These are phyloP conservation scores for Pichia eremophila DNA, from an alignment of 805 yeast species.

Conservation along the genomic window DNA sequence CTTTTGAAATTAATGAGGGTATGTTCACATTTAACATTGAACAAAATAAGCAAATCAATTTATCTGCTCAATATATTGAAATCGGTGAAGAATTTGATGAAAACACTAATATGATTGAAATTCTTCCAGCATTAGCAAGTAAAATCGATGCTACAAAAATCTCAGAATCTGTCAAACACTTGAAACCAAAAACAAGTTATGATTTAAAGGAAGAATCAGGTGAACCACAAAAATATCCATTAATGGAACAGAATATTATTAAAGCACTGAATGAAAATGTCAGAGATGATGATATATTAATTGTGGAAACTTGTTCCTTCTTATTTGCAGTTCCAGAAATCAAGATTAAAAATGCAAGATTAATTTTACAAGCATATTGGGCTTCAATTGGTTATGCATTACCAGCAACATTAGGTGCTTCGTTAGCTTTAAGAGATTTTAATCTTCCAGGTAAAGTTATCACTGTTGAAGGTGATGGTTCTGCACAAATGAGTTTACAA, in stretches of 20 bases:
- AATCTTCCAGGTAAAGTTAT: slow-evolving; percentile 30
- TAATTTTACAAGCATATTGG: slow-evolving; percentile 33
- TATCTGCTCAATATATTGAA: slow-evolving; percentile 34
- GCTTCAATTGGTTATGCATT: slow-evolving; percentile 45
- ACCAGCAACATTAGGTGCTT: slow-evolving; percentile 42
- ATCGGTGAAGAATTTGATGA: slow-evolving; percentile 24
- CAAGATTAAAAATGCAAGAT: slow-evolving; percentile 26
- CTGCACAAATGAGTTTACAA: slow-evolving; percentile 47
- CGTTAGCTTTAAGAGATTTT: slow-evolving; percentile 34
- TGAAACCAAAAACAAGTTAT: slow-evolving; percentile 3
- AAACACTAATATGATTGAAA: slow-evolving; percentile 25
- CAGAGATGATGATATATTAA: slow-evolving; percentile 31
- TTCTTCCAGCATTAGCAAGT: slow-evolving; percentile 27
- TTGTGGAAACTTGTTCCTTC: slow-evolving; percentile 41
- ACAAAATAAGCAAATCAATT: slow-evolving; percentile 21
- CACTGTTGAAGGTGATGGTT: slow-evolving; percentile 45
- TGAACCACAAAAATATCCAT: slow-evolving; percentile 4
- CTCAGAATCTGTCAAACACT: not conserved
- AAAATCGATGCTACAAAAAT: slow-evolving; percentile 26
- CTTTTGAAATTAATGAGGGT: slow-evolving; percentile 59
- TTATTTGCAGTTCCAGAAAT: slow-evolving; percentile 34
- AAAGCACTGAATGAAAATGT: slow-evolving; percentile 28
- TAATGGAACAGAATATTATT: slow-evolving; percentile 28
- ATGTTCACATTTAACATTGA: slow-evolving; percentile 36
- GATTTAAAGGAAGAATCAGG: slow-evolving; percentile 1